phyloP scores from a whole-genome alignment of 176 grass and related monocot species.

The Paspalum notatum region DNA sequence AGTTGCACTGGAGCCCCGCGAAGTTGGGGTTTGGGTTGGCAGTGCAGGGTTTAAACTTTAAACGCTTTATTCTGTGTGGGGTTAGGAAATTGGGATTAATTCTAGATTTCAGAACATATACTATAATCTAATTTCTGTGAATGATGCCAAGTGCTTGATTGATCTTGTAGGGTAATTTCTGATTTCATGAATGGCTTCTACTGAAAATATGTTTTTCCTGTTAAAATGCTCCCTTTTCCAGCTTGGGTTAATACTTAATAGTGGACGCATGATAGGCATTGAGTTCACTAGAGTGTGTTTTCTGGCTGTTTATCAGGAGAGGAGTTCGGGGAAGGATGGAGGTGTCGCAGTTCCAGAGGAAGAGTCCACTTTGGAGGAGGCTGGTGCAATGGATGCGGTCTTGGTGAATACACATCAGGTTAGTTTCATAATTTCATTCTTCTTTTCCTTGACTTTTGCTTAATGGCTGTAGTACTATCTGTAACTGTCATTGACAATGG shows the following conservation, averaged over 20 bases:
- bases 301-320: constrained; percentile 54
- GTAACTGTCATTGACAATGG: too few relatives aligned
- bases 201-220: background rate
- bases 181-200: background rate
- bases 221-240: background rate
- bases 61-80: background rate
- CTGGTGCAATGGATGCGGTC: constrained; percentile 72
- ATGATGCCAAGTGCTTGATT: background rate
- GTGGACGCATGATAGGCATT: background rate
- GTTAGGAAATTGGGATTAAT: constrained; percentile 1
- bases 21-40: constrained; percentile 5
- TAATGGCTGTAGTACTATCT: background rate
- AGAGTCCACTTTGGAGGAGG: constrained; percentile 58
- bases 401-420: constrained; percentile 97
- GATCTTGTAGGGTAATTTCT: background rate
- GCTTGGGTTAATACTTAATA: background rate
- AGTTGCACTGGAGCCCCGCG: background rate
- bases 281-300: background rate
- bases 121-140: background rate
- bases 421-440: background rate
- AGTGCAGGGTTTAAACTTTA: constrained; percentile 20
- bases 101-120: background rate
- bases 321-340: constrained; percentile 56
- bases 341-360: constrained; percentile 41
- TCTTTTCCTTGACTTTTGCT: background rate